phyloP scores from a whole-genome alignment of 805 yeast genomes.

The Candida montana region DNA sequence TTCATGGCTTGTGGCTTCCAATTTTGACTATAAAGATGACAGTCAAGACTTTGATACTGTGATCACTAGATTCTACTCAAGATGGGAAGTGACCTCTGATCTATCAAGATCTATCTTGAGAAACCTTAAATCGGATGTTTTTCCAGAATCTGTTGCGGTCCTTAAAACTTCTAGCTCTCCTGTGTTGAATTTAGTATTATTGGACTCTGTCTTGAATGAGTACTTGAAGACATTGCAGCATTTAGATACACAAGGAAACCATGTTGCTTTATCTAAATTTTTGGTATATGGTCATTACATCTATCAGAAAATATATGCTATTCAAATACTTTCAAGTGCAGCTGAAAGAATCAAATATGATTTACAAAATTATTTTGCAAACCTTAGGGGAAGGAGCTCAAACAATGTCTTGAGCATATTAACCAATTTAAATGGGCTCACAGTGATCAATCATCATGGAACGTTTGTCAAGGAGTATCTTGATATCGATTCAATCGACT shows the following conservation, averaged over 20 bases:
- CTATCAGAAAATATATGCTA: constrained; percentile 12
- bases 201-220: constrained; percentile 9
- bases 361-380: constrained; percentile 12
- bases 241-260: background rate
- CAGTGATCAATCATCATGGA: constrained; percentile 12
- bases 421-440: background rate
- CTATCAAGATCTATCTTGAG: constrained; percentile 10
- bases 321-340: constrained; percentile 9
- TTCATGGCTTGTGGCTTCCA: constrained; percentile 38
- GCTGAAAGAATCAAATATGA: constrained; percentile 18
- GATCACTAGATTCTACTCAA: constrained; percentile 10
- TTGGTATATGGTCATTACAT: constrained; percentile 11
- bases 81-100: constrained; percentile 3
- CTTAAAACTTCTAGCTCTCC: background rate
- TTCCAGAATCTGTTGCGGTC: background rate
- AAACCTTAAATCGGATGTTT: background rate
- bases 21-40: background rate
- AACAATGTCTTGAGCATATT: constrained; percentile 1
- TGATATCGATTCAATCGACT: background rate
- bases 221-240: constrained; percentile 3
- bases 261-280: constrained; percentile 2
- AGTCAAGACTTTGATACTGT: constrained; percentile 1
- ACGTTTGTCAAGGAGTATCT: constrained; percentile 16
- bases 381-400: constrained; percentile 2
- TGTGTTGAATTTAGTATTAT: background rate